Conservation (phyloP, 257 asterid species). For the Mitragyna speciosa region DNA sequence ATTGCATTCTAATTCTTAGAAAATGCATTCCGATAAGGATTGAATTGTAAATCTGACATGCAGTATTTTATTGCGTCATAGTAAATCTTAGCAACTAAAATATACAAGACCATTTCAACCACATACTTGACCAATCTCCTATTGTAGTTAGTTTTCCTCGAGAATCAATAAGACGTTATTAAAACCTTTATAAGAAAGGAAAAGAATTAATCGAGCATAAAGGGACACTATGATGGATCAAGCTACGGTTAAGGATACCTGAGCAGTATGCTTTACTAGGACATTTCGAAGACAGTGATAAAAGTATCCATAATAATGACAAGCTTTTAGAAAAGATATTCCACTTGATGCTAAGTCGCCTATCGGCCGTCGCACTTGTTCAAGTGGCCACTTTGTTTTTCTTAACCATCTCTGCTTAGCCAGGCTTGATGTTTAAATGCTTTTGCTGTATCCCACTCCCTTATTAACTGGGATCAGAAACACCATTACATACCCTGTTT, state of each 20-base stretch:
- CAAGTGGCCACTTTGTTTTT: not conserved
- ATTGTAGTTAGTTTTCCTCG: too few relatives aligned
- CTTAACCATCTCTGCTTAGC: not conserved
- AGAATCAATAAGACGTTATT: not conserved
- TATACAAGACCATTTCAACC: too few relatives aligned
- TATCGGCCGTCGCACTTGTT: not conserved
- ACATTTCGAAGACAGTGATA: slow-evolving; percentile 28
- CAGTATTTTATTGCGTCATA: too few relatives aligned
- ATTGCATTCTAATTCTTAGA: too few relatives aligned
- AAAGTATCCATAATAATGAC: slow-evolving; percentile 7
- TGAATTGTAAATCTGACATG: too few relatives aligned
- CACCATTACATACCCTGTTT: too few relatives aligned
- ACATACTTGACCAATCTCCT: too few relatives aligned
- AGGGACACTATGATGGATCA: not conserved
- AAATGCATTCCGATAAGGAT: too few relatives aligned
- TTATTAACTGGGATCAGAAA: too few relatives aligned
- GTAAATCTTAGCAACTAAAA: too few relatives aligned
- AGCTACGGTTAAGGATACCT: slow-evolving; percentile 13
- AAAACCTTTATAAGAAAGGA: too few relatives aligned
- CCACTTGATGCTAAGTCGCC: slow-evolving; percentile 16
- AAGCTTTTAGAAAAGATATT: slow-evolving; percentile 19
- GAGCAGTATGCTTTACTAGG: slow-evolving; percentile 23
- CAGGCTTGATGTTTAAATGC: not conserved
- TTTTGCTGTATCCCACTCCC: too few relatives aligned
- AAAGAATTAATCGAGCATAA: not conserved